These are phyloP conservation scores for Trypanosoma congolense DNA, from an alignment of 208 protist species.

Conservation along the genomic window DNA sequence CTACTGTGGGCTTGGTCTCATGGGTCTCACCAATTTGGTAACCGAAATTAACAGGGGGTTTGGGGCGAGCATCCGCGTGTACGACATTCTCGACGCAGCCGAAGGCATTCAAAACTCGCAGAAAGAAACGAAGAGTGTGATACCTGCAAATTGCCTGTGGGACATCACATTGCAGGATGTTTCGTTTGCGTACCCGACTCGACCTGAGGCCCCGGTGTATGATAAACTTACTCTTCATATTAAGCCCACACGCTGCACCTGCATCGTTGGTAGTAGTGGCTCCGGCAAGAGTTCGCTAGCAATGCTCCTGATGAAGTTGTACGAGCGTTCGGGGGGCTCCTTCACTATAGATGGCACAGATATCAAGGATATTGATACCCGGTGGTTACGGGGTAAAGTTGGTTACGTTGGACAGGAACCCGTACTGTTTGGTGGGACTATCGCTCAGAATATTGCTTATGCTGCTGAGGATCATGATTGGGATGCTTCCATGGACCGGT, in stretches of 20 bases:
- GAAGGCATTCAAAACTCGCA: constrained; percentile 36
- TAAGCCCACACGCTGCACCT: constrained; percentile 58
- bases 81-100: constrained; percentile 74
- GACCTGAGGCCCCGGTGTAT: constrained; percentile 73
- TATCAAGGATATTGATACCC: constrained; percentile 49
- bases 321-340: constrained; percentile 53
- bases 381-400: constrained; percentile 72
- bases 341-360: constrained; percentile 64
- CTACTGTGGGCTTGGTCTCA: constrained; percentile 83
- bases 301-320: constrained; percentile 83
- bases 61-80: constrained; percentile 74
- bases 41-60: constrained; percentile 87
- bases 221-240: constrained; percentile 60
- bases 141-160: constrained; percentile 45
- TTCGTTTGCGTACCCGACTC: constrained; percentile 81
- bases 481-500: constrained; percentile 72
- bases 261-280: constrained; percentile 80
- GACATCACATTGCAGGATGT: constrained; percentile 62
- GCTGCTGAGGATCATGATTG: constrained; percentile 60
- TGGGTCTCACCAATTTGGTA: constrained; percentile 77
- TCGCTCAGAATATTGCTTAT: constrained; percentile 89
- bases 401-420: constrained; percentile 87
- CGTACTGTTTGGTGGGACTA: constrained; percentile 78
- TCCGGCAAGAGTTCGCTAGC: constrained; percentile 81
- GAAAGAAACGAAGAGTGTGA: constrained; percentile 33